Evolutionary conservation across 495 filamentous ascomycete species (phyloP).

Genomic region (Aspergillus kassunensis): DNA sequence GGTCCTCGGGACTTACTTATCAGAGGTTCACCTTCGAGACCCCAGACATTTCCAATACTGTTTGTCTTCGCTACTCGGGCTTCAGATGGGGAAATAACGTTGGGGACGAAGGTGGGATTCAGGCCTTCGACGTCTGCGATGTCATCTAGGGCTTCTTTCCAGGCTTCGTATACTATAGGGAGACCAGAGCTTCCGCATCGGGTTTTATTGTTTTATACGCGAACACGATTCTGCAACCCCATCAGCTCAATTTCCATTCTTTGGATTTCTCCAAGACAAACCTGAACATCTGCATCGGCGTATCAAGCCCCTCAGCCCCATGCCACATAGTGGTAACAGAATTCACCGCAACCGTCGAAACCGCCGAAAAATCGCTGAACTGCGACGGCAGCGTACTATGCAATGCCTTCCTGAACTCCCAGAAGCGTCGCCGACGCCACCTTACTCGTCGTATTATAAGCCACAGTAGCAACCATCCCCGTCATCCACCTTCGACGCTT

Average conservation of each 20-base stretch:
- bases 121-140: slow-evolving; percentile 28
- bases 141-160: slow-evolving; percentile 21
- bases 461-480: slow-evolving; percentile 16
- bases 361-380: slow-evolving; percentile 26
- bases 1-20: slow-evolving; percentile 14
- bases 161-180: slow-evolving; percentile 25
- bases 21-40: slow-evolving; percentile 21
- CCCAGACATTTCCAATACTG: slow-evolving; percentile 40
- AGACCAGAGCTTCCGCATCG: slow-evolving; percentile 16
- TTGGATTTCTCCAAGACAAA: background rate
- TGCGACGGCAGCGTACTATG: slow-evolving; percentile 23
- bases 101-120: slow-evolving; percentile 27
- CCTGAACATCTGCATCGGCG: slow-evolving; percentile 30
- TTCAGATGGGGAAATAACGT: slow-evolving; percentile 15
- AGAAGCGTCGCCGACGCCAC: slow-evolving; percentile 13
- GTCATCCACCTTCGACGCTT: slow-evolving; percentile 16
- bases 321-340: slow-evolving; percentile 22
- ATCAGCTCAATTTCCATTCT: background rate
- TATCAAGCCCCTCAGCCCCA: slow-evolving; percentile 18
- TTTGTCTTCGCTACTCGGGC: slow-evolving; percentile 19
- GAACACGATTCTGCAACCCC: slow-evolving; percentile 23
- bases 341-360: slow-evolving; percentile 17
- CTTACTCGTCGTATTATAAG: slow-evolving; percentile 23
- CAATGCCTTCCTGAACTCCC: slow-evolving; percentile 28
- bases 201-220: slow-evolving; percentile 24